Evolutionary conservation across 441 rosid species (phyloP).

Genomic region (Pelargonium australe): DNA sequence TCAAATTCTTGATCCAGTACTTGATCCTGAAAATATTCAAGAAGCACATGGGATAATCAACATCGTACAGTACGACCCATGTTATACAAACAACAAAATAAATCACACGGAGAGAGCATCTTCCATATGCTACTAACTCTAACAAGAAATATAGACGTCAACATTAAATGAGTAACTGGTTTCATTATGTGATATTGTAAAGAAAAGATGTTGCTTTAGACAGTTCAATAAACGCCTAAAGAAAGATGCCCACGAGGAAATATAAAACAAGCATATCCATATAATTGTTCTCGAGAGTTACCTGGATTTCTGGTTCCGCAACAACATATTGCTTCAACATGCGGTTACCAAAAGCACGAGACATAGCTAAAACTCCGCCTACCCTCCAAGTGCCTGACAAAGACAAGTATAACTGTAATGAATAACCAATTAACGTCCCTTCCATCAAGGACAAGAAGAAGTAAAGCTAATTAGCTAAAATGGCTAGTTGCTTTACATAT

Average conservation of each 20-base stretch:
- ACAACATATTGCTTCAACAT: conserved; percentile 96
- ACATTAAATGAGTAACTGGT: no score
- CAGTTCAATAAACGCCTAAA: background rate
- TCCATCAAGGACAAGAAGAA: background rate
- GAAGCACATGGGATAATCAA: background rate
- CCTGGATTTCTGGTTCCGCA: conserved; percentile 99
- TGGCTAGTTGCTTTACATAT: background rate
- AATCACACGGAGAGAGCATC: background rate
- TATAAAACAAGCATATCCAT: background rate
- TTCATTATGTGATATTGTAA: background rate
- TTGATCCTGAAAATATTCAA: conserved; percentile 48
- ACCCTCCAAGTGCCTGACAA: conserved; percentile 95
- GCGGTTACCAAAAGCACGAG: conserved; percentile 96
- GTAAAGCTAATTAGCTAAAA: background rate
- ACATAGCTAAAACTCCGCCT: conserved; percentile 96
- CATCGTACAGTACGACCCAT: background rate
- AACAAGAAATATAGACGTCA: no score
- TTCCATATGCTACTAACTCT: no score
- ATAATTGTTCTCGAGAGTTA: conserved; percentile 22
- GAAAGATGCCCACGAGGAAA: background rate
- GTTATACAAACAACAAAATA: background rate
- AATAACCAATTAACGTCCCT: background rate
- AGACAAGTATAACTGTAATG: conserved; percentile 15
- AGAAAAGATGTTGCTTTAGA: background rate
- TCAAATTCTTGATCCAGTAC: conserved; percentile 66